Base-by-base conservation (phyloP, 2,329 filamentous ascomycete genomes). In the Verticillium nubilum region DNA sequence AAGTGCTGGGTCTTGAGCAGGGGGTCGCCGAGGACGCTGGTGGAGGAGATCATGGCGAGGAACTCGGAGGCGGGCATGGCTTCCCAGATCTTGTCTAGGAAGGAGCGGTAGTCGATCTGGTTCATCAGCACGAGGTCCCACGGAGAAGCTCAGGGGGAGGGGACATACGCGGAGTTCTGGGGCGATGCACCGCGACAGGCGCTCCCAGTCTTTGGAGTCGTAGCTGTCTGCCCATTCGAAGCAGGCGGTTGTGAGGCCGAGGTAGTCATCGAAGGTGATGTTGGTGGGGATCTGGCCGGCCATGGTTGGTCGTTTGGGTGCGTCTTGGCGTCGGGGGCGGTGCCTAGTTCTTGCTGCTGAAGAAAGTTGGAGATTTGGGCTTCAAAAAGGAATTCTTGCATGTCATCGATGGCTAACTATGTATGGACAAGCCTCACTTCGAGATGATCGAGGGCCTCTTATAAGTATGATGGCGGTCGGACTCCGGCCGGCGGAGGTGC, bases 101-200 rank as follows among this genome's bases (percentile, higher is more conserved):
- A 84, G 47, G 81, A 79, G 56, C 82, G 84, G 80, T 92, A 92
- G 78, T 92, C 89, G 67, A 92, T 81, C 80, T 88, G 71, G 50
- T 15, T n/a, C 28, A 9, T 50, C 4, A 50, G 26, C 28, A 28
- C 50, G 28, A 57, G 7, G 3, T 68, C 75, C 57, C 69, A 80
- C 78, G 50, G 74, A 76, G 15, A 86, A 68, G 1, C 1, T 85
- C 85, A 2, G 53, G 82, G 79, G 10, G 76, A 86, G 71, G 72
- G 87, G 86, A 62, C 63, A 9, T 56, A 67, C 63, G 33, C 60
- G 57, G 71, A 85, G 63, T 71, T 78, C 73, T 2, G 78, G 77
- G 13, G 78, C 76, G 52, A 81, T 72, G 75, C 81, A 84, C 63
- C 80, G 82, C 59, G 75, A 67, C 37, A 87, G 79, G 57, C 84